phyloP scores from a whole-genome alignment of 768 basidiomycete genomes.

The Steccherinum ochraceum region DNA sequence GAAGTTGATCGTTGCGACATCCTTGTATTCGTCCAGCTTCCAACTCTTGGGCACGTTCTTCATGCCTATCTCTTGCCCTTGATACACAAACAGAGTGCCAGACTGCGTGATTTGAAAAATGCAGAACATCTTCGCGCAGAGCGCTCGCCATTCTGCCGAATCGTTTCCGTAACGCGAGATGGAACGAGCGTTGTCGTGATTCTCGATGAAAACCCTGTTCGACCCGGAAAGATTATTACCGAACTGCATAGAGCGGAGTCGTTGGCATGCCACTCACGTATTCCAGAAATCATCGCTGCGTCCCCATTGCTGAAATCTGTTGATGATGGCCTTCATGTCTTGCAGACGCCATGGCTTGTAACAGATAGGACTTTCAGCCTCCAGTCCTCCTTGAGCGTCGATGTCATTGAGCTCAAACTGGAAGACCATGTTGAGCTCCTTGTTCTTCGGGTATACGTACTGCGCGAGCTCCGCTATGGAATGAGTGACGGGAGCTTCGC shows the following conservation, averaged over 20 bases:
- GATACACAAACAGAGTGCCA: slow-evolving; percentile 69
- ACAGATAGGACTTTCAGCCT: slow-evolving; percentile 31
- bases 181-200: slow-evolving; percentile 61
- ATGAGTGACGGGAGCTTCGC: slow-evolving; percentile 57
- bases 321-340: slow-evolving; percentile 40
- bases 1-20: slow-evolving; percentile 56
- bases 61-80: slow-evolving; percentile 70
- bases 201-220: slow-evolving; percentile 58
- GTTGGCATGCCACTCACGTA: slow-evolving; percentile 36
- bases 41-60: slow-evolving; percentile 56
- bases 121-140: slow-evolving; percentile 60
- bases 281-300: slow-evolving; percentile 63
- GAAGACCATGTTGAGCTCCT: slow-evolving; percentile 63
- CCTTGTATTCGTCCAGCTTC: slow-evolving; percentile 71
- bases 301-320: slow-evolving; percentile 51
- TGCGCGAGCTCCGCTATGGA: slow-evolving; percentile 42
- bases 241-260: neutral
- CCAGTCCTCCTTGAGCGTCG: slow-evolving; percentile 34
- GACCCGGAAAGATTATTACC: too few species aligned
- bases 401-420: slow-evolving; percentile 57
- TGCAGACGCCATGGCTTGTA: slow-evolving; percentile 43
- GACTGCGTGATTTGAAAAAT: slow-evolving; percentile 53
- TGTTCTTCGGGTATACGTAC: slow-evolving; percentile 50
- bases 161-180: slow-evolving; percentile 68
- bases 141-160: slow-evolving; percentile 42